These are phyloP conservation scores for Sarocladium strictum DNA, from an alignment of 2,329 filamentous ascomycete genomes.

Conservation along the genomic window DNA sequence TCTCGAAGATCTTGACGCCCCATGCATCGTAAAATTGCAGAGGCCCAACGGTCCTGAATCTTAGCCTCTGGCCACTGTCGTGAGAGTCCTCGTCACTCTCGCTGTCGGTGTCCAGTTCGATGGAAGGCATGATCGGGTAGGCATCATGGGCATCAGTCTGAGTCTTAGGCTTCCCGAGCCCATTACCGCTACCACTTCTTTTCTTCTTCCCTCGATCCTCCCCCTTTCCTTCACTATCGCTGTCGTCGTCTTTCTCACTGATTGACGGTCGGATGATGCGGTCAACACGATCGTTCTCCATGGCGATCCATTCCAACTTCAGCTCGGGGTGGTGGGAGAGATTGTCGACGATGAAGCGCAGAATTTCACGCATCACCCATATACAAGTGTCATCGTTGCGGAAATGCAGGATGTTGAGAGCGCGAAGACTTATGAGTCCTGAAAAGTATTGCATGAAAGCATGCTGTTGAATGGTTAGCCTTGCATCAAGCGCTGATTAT, in stretches of 20 bases:
- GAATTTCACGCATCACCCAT: slow-evolving; percentile 50
- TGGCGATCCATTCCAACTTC: slow-evolving; percentile 53
- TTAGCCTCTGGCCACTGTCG: slow-evolving; percentile 23
- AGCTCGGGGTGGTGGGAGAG: slow-evolving; percentile 48
- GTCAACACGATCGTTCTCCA: slow-evolving; percentile 45
- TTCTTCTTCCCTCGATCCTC: slow-evolving; percentile 19
- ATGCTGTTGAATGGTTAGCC: slow-evolving; percentile 37
- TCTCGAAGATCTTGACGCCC: slow-evolving; percentile 52
- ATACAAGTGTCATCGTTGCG: slow-evolving; percentile 50
- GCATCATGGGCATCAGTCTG: slow-evolving; percentile 13
- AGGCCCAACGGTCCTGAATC: slow-evolving; percentile 29
- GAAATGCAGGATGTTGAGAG: slow-evolving; percentile 49
- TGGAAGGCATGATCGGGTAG: slow-evolving; percentile 23
- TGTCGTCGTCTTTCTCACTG: slow-evolving; percentile 18
- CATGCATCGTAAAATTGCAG: slow-evolving; percentile 33
- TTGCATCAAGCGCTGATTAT: background rate
- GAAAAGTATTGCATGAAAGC: slow-evolving; percentile 48
- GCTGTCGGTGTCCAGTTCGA: slow-evolving; percentile 25
- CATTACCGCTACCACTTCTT: slow-evolving; percentile 29
- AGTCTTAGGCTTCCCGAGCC: slow-evolving; percentile 22
- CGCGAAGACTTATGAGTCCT: slow-evolving; percentile 42
- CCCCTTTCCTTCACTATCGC: slow-evolving; percentile 19
- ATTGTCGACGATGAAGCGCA: slow-evolving; percentile 53
- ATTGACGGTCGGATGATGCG: slow-evolving; percentile 36
- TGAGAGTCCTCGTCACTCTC: slow-evolving; percentile 24